Base-by-base conservation (phyloP, 1,139 yeast genomes). In the Pichia sp. region DNA sequence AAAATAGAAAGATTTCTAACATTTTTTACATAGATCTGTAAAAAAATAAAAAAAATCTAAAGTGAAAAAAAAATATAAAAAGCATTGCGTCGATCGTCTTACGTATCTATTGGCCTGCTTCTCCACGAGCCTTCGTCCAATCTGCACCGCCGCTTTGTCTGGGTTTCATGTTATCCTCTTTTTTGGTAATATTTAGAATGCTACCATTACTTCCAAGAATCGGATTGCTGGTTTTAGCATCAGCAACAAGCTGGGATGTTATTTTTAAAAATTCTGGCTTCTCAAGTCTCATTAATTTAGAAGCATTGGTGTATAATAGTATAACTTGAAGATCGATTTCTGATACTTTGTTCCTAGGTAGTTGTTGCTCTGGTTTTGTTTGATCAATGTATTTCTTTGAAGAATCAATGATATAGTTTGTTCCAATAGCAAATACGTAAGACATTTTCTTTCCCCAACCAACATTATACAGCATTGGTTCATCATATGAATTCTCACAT, bases 381-480 rank as follows among this genome's bases (percentile, higher is more conserved):
- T 81, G 70, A 39, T 54, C 56, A 30, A 88, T 77, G 56, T 90
- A 90, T 53, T 88, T 77, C 9, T 67, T 64, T 34, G 90, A 78
- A 42, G 90, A 81, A 63, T 90, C 97, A 7, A 70, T 62, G 4
- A 82, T 72, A 36, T 87, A 88, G 39, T 71, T 71, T 34, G 70
- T 71, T 40, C 80, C 76, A 50, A 85, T 73, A 0, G 86, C 97
- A 49, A 90, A 67, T 3, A 82, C 85, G 67, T 85, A 87, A 46
- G 95, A 84, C 97, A 90, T 90, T 53, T 77, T 77, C 68, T 90
- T 90, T 38, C 94, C 95, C 97, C 97, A 90, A 42, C 95, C 95
- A 38, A 76, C 73, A 44, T 82, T 77, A 59, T 90, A 90, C 27
- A 89, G 68, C 35, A 70, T 64, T 0, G 97, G 97, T 54, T 86